These are phyloP conservation scores for Deinandra increscens DNA, from an alignment of 129 eudicot species.

Conservation along the genomic window DNA sequence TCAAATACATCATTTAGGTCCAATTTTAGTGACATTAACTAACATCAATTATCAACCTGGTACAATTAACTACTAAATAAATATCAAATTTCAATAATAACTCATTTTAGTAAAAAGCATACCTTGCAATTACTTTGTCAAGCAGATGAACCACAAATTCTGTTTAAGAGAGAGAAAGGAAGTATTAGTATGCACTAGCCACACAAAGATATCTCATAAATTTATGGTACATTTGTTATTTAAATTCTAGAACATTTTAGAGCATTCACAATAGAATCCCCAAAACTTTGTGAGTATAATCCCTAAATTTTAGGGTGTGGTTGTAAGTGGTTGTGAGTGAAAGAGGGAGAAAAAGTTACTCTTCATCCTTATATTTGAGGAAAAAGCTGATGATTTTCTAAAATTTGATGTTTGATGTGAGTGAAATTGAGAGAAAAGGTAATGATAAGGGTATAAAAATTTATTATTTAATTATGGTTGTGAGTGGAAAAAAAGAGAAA, in stretches of 20 bases:
- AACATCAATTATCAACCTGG: not conserved
- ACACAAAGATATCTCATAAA: not conserved
- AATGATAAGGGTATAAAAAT: too few relatives aligned
- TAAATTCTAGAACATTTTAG: not conserved
- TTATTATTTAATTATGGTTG: too few relatives aligned
- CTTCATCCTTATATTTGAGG: too few relatives aligned
- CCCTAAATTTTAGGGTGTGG: too few relatives aligned
- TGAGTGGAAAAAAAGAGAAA: too few relatives aligned
- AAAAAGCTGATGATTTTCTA: too few relatives aligned
- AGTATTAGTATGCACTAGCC: conserved; percentile 17
- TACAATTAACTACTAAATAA: not conserved
- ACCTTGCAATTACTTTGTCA: conserved; percentile 78
- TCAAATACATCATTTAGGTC: not conserved
- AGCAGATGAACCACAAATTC: conserved; percentile 72
- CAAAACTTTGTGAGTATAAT: too few relatives aligned
- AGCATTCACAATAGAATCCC: too few relatives aligned
- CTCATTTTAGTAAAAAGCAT: conserved; percentile 1
- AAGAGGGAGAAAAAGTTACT: too few relatives aligned
- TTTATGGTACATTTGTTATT: not conserved
- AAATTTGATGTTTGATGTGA: too few relatives aligned
- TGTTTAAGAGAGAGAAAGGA: conserved; percentile 33
- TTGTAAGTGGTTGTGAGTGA: too few relatives aligned
- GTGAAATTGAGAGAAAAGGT: too few relatives aligned
- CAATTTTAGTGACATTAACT: not conserved
- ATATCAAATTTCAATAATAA: not conserved